Base-by-base conservation (phyloP, 805 yeast genomes). In the Cyberlindnera mycetangii region DNA sequence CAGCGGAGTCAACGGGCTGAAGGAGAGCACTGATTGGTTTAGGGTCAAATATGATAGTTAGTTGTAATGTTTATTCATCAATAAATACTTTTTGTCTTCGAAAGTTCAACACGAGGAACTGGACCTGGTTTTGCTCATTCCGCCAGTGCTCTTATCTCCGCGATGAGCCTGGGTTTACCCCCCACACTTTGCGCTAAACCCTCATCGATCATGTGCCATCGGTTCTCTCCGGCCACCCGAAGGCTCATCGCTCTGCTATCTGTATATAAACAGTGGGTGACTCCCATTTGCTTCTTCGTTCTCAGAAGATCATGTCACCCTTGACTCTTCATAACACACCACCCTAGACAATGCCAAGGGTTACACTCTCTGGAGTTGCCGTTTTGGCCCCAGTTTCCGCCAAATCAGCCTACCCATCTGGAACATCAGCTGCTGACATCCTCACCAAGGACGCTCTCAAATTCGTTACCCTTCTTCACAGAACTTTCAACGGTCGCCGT, bases 401-500 rank as follows among this genome's bases (percentile, higher is more conserved):
- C 18, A 39, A 48, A 11, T 58, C 72, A 5, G 49, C 51, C 16
- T 66, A 59, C 51, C 69, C 69, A 27, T 67, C 72, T 12, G 62
- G 54, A n/a, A 71, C 76, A 2, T 61, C 74, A 0, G 64, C 61
- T 11, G 60, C 64, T 11, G 67, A 64, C 46, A 64, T 71, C 34
- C 47, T 71, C 34, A 68, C 74, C 25, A 65, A 60, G 40, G 67
- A 63, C 6, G 71, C 90, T 7, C 67, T 85, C 47, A 81, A 78
- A 45, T 81, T 85, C 51, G 76, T 85, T 44, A 86, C 83, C 20
- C 66, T 85, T 28, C 70, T 85, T 51, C 93, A 85, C 66, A 76
- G 88, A 63, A 74, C 83, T 32, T 85, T 85, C 73, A 80, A 84
- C 59, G 65, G 58, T 14, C 77, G 70, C 43, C 78, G 93, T 64